phyloP scores from a whole-genome alignment of 108 stramenopile genomes.

The Skeletonema costatum region DNA sequence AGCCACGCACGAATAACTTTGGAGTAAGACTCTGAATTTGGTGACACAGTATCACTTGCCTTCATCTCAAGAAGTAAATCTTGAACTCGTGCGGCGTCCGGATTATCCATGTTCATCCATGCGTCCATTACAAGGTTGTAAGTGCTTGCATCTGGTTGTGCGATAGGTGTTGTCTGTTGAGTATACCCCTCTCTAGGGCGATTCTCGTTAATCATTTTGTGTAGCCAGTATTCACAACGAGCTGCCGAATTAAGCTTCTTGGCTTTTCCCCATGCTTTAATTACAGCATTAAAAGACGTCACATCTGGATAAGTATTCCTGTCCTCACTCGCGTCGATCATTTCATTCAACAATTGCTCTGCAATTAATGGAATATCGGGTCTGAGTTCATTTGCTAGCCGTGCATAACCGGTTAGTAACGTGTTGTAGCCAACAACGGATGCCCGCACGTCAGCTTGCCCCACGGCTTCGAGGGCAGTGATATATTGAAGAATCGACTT shows the following conservation, averaged over 20 bases:
- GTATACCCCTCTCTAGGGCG: not conserved
- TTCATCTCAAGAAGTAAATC: constrained; percentile 67
- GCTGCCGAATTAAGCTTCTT: constrained; percentile 50
- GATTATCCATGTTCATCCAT: constrained; percentile 17
- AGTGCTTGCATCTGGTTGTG: constrained; percentile 47
- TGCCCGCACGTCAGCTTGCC: constrained; percentile 49
- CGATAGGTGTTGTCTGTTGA: constrained; percentile 1
- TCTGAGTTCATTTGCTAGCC: constrained; percentile 38
- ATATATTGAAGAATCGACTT: constrained; percentile 60
- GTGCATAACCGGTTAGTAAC: constrained; percentile 60
- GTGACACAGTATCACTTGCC: constrained; percentile 46
- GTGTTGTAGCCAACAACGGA: constrained; percentile 72
- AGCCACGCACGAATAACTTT: constrained; percentile 80
- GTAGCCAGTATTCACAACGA: constrained; percentile 74
- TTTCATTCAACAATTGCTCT: constrained; percentile 66
- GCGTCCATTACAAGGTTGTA: constrained; percentile 79
- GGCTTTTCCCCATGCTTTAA: constrained; percentile 71
- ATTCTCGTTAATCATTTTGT: constrained; percentile 57
- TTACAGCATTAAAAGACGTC: constrained; percentile 63
- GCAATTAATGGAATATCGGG: constrained; percentile 55
- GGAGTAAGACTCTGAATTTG: constrained; percentile 72
- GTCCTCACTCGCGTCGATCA: constrained; percentile 47
- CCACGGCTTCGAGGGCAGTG: constrained; percentile 50
- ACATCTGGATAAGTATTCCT: constrained; percentile 52
- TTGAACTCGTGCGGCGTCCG: constrained; percentile 61